These are phyloP conservation scores for Teratosphaeria destructans DNA, from an alignment of 2,329 filamentous ascomycete genomes.

Conservation along the genomic window DNA sequence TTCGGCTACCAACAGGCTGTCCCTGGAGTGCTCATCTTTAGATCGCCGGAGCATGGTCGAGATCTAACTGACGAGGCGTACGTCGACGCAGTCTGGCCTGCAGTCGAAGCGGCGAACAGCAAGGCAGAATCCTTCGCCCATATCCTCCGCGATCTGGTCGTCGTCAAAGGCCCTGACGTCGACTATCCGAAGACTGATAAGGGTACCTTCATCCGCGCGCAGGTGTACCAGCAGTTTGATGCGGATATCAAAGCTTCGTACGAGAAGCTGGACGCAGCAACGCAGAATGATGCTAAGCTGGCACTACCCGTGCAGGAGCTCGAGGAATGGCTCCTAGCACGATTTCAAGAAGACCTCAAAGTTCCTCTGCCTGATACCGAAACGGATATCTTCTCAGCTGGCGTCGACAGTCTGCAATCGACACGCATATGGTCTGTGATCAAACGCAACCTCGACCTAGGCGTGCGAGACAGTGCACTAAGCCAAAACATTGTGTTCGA, in stretches of 20 bases:
- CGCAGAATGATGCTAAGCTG: constrained; percentile 10
- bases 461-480: constrained; percentile 12
- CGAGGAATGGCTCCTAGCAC: constrained; percentile 20
- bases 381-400: constrained; percentile 41
- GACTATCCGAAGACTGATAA: constrained; percentile 46
- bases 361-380: constrained; percentile 11
- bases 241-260: constrained; percentile 33
- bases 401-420: constrained; percentile 26
- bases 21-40: constrained; percentile 20
- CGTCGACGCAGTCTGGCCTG: constrained; percentile 37
- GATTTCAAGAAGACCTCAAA: constrained; percentile 24
- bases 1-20: constrained; percentile 23
- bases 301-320: constrained; percentile 22
- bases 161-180: constrained; percentile 36
- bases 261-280: constrained; percentile 3
- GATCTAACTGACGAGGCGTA: constrained; percentile 12
- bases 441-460: constrained; percentile 28
- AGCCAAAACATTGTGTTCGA: constrained; percentile 23
- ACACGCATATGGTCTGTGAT: constrained; percentile 46
- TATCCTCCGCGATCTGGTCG: constrained; percentile 44
- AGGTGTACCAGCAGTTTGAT: constrained; percentile 40
- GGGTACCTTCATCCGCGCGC: constrained; percentile 45
- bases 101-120: constrained; percentile 29
- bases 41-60: constrained; percentile 9
- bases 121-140: constrained; percentile 42